Conservation (phyloP, 2,329 filamentous ascomycete species). For the Epichloe sibirici region DNA sequence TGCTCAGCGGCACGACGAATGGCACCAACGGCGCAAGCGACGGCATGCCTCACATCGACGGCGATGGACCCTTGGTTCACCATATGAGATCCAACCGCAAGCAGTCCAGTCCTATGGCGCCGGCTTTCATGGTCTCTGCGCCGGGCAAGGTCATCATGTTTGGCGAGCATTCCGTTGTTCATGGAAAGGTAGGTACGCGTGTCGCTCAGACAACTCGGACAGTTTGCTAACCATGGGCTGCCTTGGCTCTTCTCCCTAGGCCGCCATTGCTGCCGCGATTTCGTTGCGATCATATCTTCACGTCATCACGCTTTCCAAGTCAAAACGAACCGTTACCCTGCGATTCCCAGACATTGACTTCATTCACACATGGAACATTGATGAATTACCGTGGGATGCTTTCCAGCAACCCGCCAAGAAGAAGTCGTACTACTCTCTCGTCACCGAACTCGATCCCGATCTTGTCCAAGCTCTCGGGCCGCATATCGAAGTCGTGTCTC, state of each 20-base stretch:
- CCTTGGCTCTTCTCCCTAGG: constrained; percentile 33
- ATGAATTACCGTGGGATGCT: constrained; percentile 72
- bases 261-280: constrained; percentile 88
- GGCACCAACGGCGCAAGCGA: constrained; percentile 15
- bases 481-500: constrained; percentile 60
- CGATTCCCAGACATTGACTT: constrained; percentile 87
- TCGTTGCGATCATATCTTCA: constrained; percentile 93
- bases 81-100: constrained; percentile 38
- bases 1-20: constrained; percentile 13
- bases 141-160: constrained; percentile 98
- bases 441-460: constrained; percentile 73
- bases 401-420: constrained; percentile 79
- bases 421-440: constrained; percentile 86
- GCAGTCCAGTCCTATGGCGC: constrained; percentile 57
- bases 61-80: constrained; percentile 21
- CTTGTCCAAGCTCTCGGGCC: constrained; percentile 72
- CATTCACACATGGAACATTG: constrained; percentile 87
- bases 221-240: not conserved
- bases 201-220: not conserved
- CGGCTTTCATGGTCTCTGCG: constrained; percentile 94
- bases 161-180: constrained; percentile 94
- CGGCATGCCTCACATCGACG: constrained; percentile 19
- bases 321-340: constrained; percentile 73
- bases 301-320: constrained; percentile 88
- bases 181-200: constrained; percentile 60